Evolutionary conservation across 257 asterid species (phyloP), one percentile per base, ranked within the genome.

Genomic region (Plantago elongata): DNA sequence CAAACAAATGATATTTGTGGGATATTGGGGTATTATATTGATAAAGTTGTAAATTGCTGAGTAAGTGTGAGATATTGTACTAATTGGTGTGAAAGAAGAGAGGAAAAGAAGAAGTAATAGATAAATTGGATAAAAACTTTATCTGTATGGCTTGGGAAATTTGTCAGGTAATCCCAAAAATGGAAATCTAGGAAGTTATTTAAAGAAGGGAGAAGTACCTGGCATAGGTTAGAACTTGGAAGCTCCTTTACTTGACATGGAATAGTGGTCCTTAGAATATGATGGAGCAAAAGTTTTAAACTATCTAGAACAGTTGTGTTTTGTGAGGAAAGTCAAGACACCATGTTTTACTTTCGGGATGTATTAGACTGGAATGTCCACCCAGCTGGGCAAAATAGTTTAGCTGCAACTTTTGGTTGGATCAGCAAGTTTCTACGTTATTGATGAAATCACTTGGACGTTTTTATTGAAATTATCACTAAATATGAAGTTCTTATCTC

Each of bases 401-500:
- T 43, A n/a, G 16, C 60, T 65, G 15, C 50, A 12, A 49, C 56
- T 44, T 64, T 5, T 60, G 61, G 57, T 16, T 13, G 2, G 56
- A 42, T 34, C 29, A 55, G 29, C 11, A 54, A 22, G 50, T 8
- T 7, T 48, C 13, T 54, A 43, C 51, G 4, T 14, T 52, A 18
- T 22, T 46, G 48, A 17, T 64, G 59, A 52, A 51, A 61, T 54
- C 57, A 45, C 54, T 43, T 52, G 49, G 27, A 29, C 60, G 5
- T 44, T 37, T 14, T 17, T 56, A 11, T 55, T 67, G 56, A 47
- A 48, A 15, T 34, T 34, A 34, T 34, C 40, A 62, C 59, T 61
- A 54, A 34, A 59, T n/a, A 17, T 46, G 50, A 50, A 58, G 37
- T 62, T 27, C 51, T 54, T 73, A 18, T 38, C 45, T 73, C 64